Base-by-base conservation (phyloP, 2,329 filamentous ascomycete species). In the Cercospora nicotianae region DNA sequence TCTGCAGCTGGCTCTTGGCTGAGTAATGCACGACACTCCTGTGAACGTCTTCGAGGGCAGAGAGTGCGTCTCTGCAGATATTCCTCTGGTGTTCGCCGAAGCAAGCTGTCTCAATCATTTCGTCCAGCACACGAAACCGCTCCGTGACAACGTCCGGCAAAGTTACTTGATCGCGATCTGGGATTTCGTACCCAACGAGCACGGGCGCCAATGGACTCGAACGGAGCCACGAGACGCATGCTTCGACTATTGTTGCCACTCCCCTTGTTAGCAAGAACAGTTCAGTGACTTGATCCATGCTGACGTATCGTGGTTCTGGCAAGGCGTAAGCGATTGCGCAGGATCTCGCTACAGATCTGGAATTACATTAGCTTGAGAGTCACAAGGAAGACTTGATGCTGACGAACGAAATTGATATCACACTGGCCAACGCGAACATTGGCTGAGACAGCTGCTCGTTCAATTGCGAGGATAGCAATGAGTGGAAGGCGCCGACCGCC, bases 281-380 rank as follows among this genome's bases (percentile, higher is more conserved):
- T 51, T 76, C 72, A n/a, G 67, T 64, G 8, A 76, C 64, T 18
- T 73, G 71, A 13, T 75, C 73, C 18, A 72, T 65, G 30, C 64
- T 67, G 5, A 75, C 48, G 9, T 65, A 63, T 31, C 61, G 51
- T 12, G 66, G 70, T 26, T 66, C 67, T 10, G 68, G 63, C 67
- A 67, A 68, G 16, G 63, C 36, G 18, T 64, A 62, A 8, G 69
- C 72, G 42, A 62, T 55, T n/a, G 68, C 70, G 48, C 64, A 70
- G n/a, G 69, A 64, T 53, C 66, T 53, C 23, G 70, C 67, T 26
- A 71, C 65, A 16, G 67, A 69, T 33, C 67, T 69, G 30, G 16
- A 5, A 2, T 13, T 20, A 39, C 12, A 10, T 59, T 10, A 36
- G 39, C 51, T 33, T 5, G 5, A 20, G 33, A 28, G 16, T 16